Base-by-base conservation (phyloP, 2,329 filamentous ascomycete genomes). In the Basipetospora chlamydospora region DNA sequence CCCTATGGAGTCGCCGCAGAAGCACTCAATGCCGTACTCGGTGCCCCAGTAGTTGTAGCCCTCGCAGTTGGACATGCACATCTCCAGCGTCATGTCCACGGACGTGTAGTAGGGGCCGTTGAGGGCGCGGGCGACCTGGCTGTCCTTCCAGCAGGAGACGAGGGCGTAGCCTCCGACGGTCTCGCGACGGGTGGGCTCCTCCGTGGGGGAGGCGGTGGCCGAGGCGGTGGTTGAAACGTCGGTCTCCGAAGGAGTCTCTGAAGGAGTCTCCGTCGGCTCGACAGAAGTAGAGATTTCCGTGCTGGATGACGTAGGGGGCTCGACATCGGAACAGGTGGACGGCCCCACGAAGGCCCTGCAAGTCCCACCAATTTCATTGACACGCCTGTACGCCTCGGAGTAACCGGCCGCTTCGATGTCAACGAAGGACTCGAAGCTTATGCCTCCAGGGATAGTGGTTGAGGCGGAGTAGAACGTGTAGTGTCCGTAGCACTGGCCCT, bases 321-420 rank as follows among this genome's bases (percentile, higher is more conserved):
- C 31, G 43, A 37, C 26, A 41, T 44, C 37, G 39, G 45, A 38
- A 44, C 52, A 53, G 22, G 50, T 41, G 13, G 45, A 52, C 6
- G 56, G 51, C 8, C 53, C 55, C 4, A 56, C 46, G 43, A 67
- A 66, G 5, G 48, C 20, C 5, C 45, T 45, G 42, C 69, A 73
- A 2, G 55, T 60, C 7, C 58, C 61, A 3, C 56, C 59, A 10
- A 73, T 43, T 8, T 55, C 53, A 18, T 57, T 55, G 12, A 60
- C 60, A 18, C 59, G 54, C 45, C 67, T 70, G 53, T 72, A 73
- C 31, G 52, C 53, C 41, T 71, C 67, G 5, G 51, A 51, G 38
- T 57, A 48, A 25, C 53, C 51, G 9, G 53, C 64, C 29, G 57
- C 62, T 15, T 54, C 53, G 28, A 70, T 51, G 37, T 66, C 65